Evolutionary conservation across 805 yeast genomes (phyloP), one percentile per base, ranked within the genome.

Genomic region (Yamadazyma ubonensis): DNA sequence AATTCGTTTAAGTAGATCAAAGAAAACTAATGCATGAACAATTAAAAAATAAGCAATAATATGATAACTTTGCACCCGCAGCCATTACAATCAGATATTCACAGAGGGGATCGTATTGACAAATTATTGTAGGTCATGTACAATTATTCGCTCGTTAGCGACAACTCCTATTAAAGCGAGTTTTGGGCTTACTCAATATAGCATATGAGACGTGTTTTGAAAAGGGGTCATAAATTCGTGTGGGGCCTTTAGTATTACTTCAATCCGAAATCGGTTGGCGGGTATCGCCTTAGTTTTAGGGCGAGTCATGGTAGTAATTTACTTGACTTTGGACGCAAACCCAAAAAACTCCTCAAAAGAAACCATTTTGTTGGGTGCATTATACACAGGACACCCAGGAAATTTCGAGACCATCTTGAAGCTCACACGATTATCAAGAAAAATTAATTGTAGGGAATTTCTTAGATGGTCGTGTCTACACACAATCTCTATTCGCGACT

Each of bases 361-460:
- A 37, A 37, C 28, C 40, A 30, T 17, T 21, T 32, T 37, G 40
- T 37, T 37, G 40, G 41, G 41, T 33, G 32, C 6, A 17, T n/a
- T 20, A 9, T 14, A 20, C 21, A 27, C 35, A 32, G 35, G 35
- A 32, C 7, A 17, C n/a, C n/a, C n/a, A n/a, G n/a, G n/a, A n/a
- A n/a, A n/a, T n/a, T n/a, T n/a, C n/a, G n/a, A n/a, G n/a, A n/a
- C n/a, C n/a, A n/a, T n/a, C n/a, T n/a, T n/a, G n/a, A n/a, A n/a
- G 10, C 25, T 8, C 25, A 22, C 25, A 22, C n/a, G n/a, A n/a
- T n/a, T n/a, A n/a, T n/a, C n/a, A n/a, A n/a, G n/a, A n/a, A n/a
- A n/a, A n/a, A n/a, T n/a, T n/a, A n/a, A n/a, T n/a, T n/a, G n/a
- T n/a, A n/a, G n/a, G n/a, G n/a, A n/a, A n/a, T n/a, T 22, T 22